phyloP scores from a whole-genome alignment of 257 asterid species.

The Solanum raphanifolium region DNA sequence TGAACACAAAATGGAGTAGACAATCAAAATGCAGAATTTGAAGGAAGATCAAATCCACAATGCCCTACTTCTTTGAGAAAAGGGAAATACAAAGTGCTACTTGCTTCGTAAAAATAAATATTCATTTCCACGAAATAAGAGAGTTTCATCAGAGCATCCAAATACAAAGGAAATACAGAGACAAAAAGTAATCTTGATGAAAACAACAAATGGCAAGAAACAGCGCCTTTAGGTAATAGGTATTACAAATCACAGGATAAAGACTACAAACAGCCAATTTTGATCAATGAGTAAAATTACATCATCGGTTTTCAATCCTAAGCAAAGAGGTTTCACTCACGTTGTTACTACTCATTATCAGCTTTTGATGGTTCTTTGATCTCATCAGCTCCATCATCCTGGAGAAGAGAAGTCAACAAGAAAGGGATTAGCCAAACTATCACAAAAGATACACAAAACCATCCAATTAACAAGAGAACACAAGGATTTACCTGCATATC shows the following conservation, averaged over 20 bases:
- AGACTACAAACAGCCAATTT: neutral
- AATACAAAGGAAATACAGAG: neutral
- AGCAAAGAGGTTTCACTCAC: constrained; percentile 6
- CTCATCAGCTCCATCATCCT: constrained; percentile 83
- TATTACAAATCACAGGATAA: neutral
- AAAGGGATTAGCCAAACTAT: neutral
- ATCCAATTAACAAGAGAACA: neutral
- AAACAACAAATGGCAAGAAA: constrained; percentile 1
- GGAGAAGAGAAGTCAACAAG: constrained; percentile 2
- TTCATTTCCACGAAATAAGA: neutral
- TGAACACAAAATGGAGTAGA: neutral
- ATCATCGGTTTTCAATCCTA: constrained; percentile 15
- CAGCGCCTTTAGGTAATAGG: neutral
- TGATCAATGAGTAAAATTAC: constrained; percentile 7
- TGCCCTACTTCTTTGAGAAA: neutral
- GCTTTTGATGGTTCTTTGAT: constrained; percentile 71
- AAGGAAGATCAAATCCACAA: neutral
- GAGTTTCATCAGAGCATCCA: neutral
- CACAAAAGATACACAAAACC: neutral
- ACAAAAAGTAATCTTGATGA: neutral
- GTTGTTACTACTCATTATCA: constrained; percentile 40
- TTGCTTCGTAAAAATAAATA: neutral
- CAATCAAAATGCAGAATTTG: neutral
- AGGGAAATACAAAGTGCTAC: neutral
- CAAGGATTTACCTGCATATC: constrained; percentile 57